Percentiles rank a stretch among this genome's conserved stretches.
Evolutionary conservation across 2,329 filamentous ascomycete species (phyloP).

Genomic region (Cordyceps farinosa): DNA sequence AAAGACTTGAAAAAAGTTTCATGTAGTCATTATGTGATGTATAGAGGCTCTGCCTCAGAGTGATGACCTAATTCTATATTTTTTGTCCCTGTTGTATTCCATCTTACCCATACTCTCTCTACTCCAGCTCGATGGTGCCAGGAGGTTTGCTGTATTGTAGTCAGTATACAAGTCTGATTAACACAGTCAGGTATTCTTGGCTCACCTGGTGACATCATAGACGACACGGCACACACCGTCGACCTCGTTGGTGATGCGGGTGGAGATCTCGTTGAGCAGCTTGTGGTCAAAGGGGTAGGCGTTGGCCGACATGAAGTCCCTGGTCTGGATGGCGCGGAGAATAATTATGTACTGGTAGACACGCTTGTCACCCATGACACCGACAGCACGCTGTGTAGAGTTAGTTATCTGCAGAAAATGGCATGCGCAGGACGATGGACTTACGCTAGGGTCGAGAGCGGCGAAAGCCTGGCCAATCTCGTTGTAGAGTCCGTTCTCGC

Average conservation of each 20-base stretch:
- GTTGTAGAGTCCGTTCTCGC: conserved; percentile 66
- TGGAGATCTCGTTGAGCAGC: conserved; percentile 63
- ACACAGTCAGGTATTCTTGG: not conserved
- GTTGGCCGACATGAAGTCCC: conserved; percentile 66
- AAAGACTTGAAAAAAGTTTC: not conserved
- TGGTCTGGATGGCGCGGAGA: conserved; percentile 44
- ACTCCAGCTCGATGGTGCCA: conserved; percentile 74
- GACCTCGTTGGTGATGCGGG: conserved; percentile 63
- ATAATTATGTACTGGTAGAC: conserved; percentile 38
- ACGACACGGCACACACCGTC: conserved; percentile 67
- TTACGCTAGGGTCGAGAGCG: conserved; percentile 14
- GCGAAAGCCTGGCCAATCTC: conserved; percentile 38
- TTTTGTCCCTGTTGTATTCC: not conserved
- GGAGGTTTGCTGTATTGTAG: conserved; percentile 53
- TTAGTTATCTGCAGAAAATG: not conserved
- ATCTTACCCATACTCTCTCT: conserved; percentile 22
- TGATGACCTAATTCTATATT: not conserved
- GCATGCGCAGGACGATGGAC: not conserved
- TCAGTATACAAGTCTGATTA: not conserved
- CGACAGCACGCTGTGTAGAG: conserved; percentile 35
- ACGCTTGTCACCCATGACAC: conserved; percentile 60
- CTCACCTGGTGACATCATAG: conserved; percentile 59
- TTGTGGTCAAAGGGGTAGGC: conserved; percentile 62
- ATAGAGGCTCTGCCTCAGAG: not conserved
- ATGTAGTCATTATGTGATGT: conserved; percentile 1